Evolutionary conservation across 768 basidiomycete species (phyloP).

Genomic region (Harrya chromipes): DNA sequence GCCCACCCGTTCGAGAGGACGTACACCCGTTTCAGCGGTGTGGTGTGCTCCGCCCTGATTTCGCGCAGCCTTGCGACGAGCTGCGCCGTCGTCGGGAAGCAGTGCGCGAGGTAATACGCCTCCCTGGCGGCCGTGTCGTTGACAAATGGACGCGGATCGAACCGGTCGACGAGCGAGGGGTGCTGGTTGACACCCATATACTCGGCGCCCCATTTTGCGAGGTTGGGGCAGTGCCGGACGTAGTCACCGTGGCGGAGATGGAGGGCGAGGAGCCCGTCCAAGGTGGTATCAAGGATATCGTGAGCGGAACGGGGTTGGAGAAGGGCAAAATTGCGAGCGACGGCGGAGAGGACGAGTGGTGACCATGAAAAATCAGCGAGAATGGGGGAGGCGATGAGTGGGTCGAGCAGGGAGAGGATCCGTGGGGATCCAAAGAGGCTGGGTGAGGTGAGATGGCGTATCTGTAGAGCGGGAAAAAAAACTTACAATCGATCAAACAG

Average conservation of each 20-base stretch:
- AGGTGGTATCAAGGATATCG: constrained; percentile 21
- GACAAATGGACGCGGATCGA: constrained; percentile 28
- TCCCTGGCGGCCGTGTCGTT: constrained; percentile 1
- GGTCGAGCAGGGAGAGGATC: constrained; percentile 42
- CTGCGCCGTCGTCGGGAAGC: constrained; percentile 41
- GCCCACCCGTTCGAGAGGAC: constrained; percentile 53
- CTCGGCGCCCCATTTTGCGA: constrained; percentile 40
- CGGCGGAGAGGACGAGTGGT: constrained; percentile 45
- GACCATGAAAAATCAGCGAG: constrained; percentile 52
- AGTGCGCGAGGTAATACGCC: constrained; percentile 25
- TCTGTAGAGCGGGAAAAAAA: rapidly evolving
- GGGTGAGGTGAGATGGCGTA: not conserved
- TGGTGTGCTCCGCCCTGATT: constrained; percentile 33
- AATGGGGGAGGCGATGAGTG: constrained; percentile 47
- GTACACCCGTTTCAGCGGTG: constrained; percentile 35
- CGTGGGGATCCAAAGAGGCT: constrained; percentile 47
- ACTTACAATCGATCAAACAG: constrained; percentile 52
- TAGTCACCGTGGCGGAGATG: constrained; percentile 61
- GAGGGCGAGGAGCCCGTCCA: constrained; percentile 48
- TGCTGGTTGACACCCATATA: constrained; percentile 54
- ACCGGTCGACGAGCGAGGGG: constrained; percentile 38
- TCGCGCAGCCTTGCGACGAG: constrained; percentile 38
- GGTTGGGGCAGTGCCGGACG: constrained; percentile 52
- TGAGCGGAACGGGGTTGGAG: constrained; percentile 35
- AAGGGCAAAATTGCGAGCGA: constrained; percentile 47